These are phyloP conservation scores for Crataegus laevigata DNA, from an alignment of 306 rosid species.

Conservation along the genomic window DNA sequence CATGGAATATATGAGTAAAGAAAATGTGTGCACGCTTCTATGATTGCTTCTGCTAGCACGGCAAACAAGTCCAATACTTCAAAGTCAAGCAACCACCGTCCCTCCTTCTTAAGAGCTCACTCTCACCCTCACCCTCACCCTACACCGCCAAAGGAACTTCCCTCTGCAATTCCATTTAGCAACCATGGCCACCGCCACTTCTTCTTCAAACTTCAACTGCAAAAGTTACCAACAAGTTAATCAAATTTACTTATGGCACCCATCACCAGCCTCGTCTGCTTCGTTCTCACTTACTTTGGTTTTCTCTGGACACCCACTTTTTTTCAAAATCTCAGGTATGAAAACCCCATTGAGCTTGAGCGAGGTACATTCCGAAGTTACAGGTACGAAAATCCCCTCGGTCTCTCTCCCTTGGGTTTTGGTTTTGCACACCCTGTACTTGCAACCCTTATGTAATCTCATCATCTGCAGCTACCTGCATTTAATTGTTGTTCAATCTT, in stretches of 20 bases:
- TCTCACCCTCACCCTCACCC: no score
- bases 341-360: not conserved
- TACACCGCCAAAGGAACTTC: not conserved
- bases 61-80: not conserved
- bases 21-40: not conserved
- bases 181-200: not conserved
- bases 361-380: not conserved
- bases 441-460: not conserved
- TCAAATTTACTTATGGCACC: slow-evolving; percentile 17
- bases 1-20: not conserved
- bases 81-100: slow-evolving; percentile 6
- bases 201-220: not conserved
- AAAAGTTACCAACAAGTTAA: not conserved
- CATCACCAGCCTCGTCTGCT: slow-evolving; percentile 15
- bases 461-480: not conserved
- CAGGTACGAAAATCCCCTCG: not conserved
- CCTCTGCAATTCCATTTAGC: not conserved
- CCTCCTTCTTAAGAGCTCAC: not conserved
- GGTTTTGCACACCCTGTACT: not conserved
- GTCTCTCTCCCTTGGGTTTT: not conserved
- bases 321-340: not conserved
- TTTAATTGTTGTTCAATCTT: not conserved
- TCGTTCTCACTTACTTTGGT: not conserved
- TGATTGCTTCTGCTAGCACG: not conserved
- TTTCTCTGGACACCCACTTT: not conserved